Base-by-base conservation (phyloP, 345 rosid genomes). In the Draba incana region DNA sequence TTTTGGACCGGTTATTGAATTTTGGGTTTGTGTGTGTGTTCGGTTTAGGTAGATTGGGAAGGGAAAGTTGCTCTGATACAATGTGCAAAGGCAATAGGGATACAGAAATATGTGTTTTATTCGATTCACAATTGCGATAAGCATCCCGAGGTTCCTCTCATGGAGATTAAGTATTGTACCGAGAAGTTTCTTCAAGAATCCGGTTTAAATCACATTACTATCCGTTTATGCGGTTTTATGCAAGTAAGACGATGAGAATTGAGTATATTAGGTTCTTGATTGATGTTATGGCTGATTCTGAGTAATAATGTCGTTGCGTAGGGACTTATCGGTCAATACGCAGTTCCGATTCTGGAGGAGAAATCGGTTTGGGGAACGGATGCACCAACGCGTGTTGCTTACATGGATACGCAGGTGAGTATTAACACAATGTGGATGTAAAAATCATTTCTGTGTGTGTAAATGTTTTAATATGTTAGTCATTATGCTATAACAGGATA, bases 321-420 rank as follows among this genome's bases (percentile, higher is more conserved):
- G 96, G 99, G 99, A 48, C 85, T 94, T 52, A 88, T 94, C 24
- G 96, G 96, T 75, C 99, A 94, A 73, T 94, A 94, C 79, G 96
- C 99, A 27, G 96, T 90, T 12, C 99, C 99, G 15, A 85, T 94
- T 70, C 79, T 87, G 16, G 99, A 91, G 81, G 99, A 94, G 25
- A 87, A 94, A 71, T 88, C 99, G 13, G 97, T 94, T 52, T 94
- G 99, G 97, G 99, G 99, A 75, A 94, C 99, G 0, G 97, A 94
- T 81, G 99, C 99, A 42, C 97, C 92, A 12, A 91, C 97, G 2
- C 84, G 96, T 81, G 87, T 90, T 45, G 97, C 99, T 47, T 94
- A 94, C 75, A 91, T 94, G 99, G 98, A 94, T 72, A 94, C 99
- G 13, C 99, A 90, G 87, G 97, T 91, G 45, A 64, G 28, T 63